Percentiles rank a stretch among this genome's conserved stretches.
These are phyloP conservation scores for Aphanoascus verrucosus DNA, from an alignment of 2,329 filamentous ascomycete genomes.

Conservation along the genomic window DNA sequence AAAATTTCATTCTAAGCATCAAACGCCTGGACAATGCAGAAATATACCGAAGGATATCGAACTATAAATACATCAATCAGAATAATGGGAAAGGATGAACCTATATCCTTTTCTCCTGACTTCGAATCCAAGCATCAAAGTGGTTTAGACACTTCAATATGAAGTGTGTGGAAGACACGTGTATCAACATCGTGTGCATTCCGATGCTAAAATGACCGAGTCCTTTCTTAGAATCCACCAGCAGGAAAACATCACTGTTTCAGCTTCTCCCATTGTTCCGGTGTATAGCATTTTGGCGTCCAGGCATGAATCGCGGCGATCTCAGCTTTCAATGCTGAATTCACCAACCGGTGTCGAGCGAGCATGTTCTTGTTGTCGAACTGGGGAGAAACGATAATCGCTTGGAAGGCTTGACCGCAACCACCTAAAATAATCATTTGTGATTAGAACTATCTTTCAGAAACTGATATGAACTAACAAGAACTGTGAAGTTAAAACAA, in stretches of 20 bases:
- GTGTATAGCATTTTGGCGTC: slow-evolving; percentile 88
- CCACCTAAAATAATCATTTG: slow-evolving; percentile 46
- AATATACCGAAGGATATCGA: slow-evolving; percentile 1
- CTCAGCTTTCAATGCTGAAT: slow-evolving; percentile 70
- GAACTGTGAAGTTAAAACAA: background rate
- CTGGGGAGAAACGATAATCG: slow-evolving; percentile 57
- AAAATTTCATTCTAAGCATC: background rate
- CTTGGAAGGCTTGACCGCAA: slow-evolving; percentile 60
- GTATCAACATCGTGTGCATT: background rate
- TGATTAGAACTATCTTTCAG: too few species aligned
- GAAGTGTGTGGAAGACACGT: background rate
- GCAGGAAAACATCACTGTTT: slow-evolving; percentile 27
- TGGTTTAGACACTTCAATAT: background rate
- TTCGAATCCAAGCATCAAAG: background rate
- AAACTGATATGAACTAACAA: background rate
- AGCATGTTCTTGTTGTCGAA: slow-evolving; percentile 66
- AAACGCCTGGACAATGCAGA: background rate
- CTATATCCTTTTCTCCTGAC: background rate
- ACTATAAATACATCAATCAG: slow-evolving; percentile 6
- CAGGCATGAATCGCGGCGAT: slow-evolving; percentile 88
- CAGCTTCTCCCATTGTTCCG: slow-evolving; percentile 74
- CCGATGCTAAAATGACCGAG: too few species aligned
- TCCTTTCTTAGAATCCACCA: too few species aligned
- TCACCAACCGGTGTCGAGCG: slow-evolving; percentile 77
- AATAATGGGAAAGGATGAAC: slow-evolving; percentile 6